phyloP scores from a whole-genome alignment of 2,329 filamentous ascomycete genomes.

The Aspergillus oerlinghausenensis region DNA sequence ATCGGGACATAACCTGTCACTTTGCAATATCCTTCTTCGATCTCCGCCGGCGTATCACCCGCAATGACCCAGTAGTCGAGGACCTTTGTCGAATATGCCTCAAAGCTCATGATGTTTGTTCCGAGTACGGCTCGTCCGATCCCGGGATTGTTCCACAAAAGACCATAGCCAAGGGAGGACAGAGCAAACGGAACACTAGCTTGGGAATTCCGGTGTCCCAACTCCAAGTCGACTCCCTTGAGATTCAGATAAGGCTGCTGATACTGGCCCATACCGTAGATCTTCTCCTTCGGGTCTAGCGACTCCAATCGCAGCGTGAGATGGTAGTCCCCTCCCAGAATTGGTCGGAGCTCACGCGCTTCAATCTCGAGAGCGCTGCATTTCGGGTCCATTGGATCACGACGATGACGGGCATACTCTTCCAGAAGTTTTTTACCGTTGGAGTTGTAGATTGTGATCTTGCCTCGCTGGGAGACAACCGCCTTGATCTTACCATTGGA shows the following conservation, averaged over 20 bases:
- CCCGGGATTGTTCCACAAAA: slow-evolving; percentile 64
- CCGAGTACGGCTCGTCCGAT: slow-evolving; percentile 59
- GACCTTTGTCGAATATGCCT: slow-evolving; percentile 53
- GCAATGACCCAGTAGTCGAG: slow-evolving; percentile 64
- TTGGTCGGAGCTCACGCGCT: slow-evolving; percentile 55
- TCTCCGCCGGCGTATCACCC: slow-evolving; percentile 52
- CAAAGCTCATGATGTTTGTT: slow-evolving; percentile 58
- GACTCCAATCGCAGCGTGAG: slow-evolving; percentile 58
- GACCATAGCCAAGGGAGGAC: slow-evolving; percentile 57
- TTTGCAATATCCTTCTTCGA: slow-evolving; percentile 53
- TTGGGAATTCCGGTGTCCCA: slow-evolving; percentile 64
- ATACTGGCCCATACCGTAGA: slow-evolving; percentile 68
- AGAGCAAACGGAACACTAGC: slow-evolving; percentile 61
- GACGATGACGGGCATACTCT: slow-evolving; percentile 50
- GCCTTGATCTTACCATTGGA: slow-evolving; percentile 49
- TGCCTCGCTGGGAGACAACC: slow-evolving; percentile 45
- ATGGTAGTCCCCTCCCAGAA: slow-evolving; percentile 52
- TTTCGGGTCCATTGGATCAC: slow-evolving; percentile 53
- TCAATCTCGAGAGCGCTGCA: slow-evolving; percentile 55
- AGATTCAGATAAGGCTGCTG: slow-evolving; percentile 61
- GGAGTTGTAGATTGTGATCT: slow-evolving; percentile 46
- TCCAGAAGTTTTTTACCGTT: slow-evolving; percentile 46
- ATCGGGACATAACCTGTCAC: slow-evolving; percentile 58
- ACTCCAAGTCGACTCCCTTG: slow-evolving; percentile 59
- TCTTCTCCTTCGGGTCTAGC: slow-evolving; percentile 51